Conservation (phyloP, 1,284 basidiomycete species). For the Boletus mariae region DNA sequence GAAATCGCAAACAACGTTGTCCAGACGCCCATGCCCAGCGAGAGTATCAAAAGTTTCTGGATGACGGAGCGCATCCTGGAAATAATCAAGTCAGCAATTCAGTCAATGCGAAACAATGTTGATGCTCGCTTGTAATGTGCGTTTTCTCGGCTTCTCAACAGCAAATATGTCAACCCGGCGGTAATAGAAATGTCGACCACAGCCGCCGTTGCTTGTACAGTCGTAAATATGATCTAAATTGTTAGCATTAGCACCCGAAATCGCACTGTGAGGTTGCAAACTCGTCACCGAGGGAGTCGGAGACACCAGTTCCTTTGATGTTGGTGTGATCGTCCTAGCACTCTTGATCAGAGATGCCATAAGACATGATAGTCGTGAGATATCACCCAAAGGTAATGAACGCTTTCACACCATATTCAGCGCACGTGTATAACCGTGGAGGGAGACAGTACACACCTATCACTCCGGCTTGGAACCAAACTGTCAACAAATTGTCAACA, state of each 20-base stretch:
- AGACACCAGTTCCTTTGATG: conserved; percentile 12
- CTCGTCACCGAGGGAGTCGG: conserved; percentile 9
- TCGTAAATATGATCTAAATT: conserved; percentile 14
- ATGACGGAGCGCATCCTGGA: conserved; percentile 20
- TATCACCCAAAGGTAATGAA: conserved; percentile 18
- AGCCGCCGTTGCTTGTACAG: conserved; percentile 4
- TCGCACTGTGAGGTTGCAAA: not conserved
- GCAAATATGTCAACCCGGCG: conserved; percentile 9
- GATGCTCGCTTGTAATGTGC: conserved; percentile 13
- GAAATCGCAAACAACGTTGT: conserved; percentile 19
- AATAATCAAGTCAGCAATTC: not conserved
- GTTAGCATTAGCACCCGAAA: conserved; percentile 1
- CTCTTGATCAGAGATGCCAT: conserved; percentile 2
- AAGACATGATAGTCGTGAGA: not conserved
- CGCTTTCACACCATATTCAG: conserved; percentile 4
- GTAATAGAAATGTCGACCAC: conserved; percentile 20
- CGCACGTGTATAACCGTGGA: not conserved
- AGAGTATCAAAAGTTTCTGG: conserved; percentile 20
- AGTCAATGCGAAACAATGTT: not conserved
- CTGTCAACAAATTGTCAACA: not conserved
- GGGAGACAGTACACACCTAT: conserved; percentile 12
- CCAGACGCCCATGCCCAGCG: conserved; percentile 19
- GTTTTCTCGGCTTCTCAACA: conserved; percentile 18
- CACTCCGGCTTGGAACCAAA: conserved; percentile 11
- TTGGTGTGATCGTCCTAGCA: conserved; percentile 15